These are phyloP conservation scores for Quercus tomentella DNA, from an alignment of 331 rosid genomes.

Conservation along the genomic window DNA sequence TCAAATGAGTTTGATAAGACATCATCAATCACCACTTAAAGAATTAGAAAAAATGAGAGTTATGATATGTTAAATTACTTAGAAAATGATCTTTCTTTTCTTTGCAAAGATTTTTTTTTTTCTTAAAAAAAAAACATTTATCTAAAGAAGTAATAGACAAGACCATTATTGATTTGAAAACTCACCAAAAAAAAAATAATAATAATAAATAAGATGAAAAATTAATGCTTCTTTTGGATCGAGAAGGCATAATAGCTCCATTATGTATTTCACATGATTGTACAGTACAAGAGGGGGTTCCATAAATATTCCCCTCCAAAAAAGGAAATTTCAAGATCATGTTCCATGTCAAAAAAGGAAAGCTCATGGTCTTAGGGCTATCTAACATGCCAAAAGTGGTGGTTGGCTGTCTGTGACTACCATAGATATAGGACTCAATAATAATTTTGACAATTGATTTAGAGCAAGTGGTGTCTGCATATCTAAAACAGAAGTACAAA, in stretches of 20 bases:
- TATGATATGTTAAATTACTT: background rate
- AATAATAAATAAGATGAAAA: background rate
- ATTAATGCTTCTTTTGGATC: background rate
- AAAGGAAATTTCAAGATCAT: too few species aligned
- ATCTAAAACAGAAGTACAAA: too few species aligned
- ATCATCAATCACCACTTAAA: background rate
- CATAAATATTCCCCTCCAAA: background rate
- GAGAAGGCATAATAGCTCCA: background rate
- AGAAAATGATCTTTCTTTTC: background rate
- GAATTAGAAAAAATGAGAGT: background rate
- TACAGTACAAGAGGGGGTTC: background rate
- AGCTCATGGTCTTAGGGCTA: background rate
- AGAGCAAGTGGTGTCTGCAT: background rate
- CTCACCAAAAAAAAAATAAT: background rate
- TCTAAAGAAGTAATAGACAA: background rate
- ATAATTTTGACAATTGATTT: background rate
- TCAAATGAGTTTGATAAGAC: background rate
- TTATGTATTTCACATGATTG: background rate
- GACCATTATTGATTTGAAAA: background rate
- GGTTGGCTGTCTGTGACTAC: background rate
- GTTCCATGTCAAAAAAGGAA: too few species aligned
- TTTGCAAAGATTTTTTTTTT: background rate
- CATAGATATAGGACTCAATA: background rate
- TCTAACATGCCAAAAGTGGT: background rate
- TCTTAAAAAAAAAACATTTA: background rate